Percentiles rank a stretch among this genome's conserved stretches.
These are phyloP conservation scores for Colletotrichum sp. DNA, from an alignment of 2,329 filamentous ascomycete species.

Conservation along the genomic window DNA sequence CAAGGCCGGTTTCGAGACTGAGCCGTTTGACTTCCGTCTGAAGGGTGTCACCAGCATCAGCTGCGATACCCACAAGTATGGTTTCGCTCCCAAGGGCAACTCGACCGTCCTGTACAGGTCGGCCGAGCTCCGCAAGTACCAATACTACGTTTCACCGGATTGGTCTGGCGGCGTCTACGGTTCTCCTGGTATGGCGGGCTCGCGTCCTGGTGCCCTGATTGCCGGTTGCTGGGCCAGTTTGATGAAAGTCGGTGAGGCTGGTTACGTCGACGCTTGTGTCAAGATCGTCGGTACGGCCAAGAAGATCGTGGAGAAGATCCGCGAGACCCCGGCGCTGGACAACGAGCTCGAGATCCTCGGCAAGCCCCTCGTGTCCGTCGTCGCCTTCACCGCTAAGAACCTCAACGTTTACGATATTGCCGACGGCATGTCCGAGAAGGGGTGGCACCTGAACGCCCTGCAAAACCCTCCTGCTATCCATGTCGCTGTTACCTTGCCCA, in stretches of 20 bases:
- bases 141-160: conserved; percentile 95
- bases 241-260: conserved; percentile 85
- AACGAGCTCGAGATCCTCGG: conserved; percentile 82
- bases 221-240: conserved; percentile 95
- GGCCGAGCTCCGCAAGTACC: conserved; percentile 78
- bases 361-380: conserved; percentile 85
- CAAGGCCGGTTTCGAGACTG: conserved; percentile 89
- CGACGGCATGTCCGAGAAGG: conserved; percentile 81
- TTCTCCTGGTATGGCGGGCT: conserved; percentile 89
- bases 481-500: conserved; percentile 89
- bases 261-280: conserved; percentile 86
- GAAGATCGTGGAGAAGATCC: conserved; percentile 78
- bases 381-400: conserved; percentile 84
- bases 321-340: conserved; percentile 69
- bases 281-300: conserved; percentile 88
- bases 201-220: conserved; percentile 90
- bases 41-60: conserved; percentile 95
- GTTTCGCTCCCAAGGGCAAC: conserved; percentile 97
- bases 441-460: conserved; percentile 96
- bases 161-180: conserved; percentile 98
- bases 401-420: conserved; percentile 94
- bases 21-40: conserved; percentile 90
- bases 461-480: conserved; percentile 93
- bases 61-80: conserved; percentile 98
- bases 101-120: conserved; percentile 91